Evolutionary conservation across 2,329 filamentous ascomycete genomes (phyloP).

Genomic region (Capronia coronata): DNA sequence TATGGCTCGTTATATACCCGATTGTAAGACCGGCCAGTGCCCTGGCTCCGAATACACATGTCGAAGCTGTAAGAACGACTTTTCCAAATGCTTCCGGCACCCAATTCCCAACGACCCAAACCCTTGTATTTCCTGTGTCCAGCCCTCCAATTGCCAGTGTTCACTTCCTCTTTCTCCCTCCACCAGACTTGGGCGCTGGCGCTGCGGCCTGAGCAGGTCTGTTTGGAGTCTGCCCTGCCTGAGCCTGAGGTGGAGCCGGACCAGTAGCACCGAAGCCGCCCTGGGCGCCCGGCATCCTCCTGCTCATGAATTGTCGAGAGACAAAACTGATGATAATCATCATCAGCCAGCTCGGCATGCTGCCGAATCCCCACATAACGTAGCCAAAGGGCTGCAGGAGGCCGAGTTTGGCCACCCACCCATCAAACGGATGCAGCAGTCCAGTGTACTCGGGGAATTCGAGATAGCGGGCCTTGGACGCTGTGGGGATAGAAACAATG

Average conservation of each 20-base stretch:
- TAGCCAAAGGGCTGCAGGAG: slow-evolving; percentile 52
- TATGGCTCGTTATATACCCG: slow-evolving; percentile 1
- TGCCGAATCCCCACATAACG: slow-evolving; percentile 49
- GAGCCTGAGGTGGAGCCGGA: slow-evolving; percentile 1
- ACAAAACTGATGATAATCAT: slow-evolving; percentile 59
- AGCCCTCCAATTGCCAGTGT: not conserved
- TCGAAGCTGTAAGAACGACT: not conserved
- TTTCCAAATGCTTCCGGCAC: not conserved
- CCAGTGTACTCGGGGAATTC: slow-evolving; percentile 50
- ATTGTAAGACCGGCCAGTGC: not conserved
- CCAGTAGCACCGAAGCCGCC: not conserved
- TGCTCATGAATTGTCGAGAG: slow-evolving; percentile 53
- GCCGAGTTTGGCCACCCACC: slow-evolving; percentile 48
- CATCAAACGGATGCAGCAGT: slow-evolving; percentile 55
- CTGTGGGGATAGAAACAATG: slow-evolving; percentile 51
- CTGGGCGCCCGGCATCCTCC: slow-evolving; percentile 10
- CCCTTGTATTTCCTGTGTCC: not conserved
- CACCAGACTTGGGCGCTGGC: slow-evolving; percentile 15
- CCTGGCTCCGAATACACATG: not conserved
- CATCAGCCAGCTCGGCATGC: slow-evolving; percentile 57
- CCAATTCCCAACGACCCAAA: not conserved
- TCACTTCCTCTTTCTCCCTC: slow-evolving; percentile 25
- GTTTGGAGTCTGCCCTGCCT: slow-evolving; percentile 8
- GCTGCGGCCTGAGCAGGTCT: slow-evolving; percentile 9
- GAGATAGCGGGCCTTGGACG: slow-evolving; percentile 38